phyloP scores from a whole-genome alignment of 257 asterid genomes.

The Solanum chiquidenum region DNA sequence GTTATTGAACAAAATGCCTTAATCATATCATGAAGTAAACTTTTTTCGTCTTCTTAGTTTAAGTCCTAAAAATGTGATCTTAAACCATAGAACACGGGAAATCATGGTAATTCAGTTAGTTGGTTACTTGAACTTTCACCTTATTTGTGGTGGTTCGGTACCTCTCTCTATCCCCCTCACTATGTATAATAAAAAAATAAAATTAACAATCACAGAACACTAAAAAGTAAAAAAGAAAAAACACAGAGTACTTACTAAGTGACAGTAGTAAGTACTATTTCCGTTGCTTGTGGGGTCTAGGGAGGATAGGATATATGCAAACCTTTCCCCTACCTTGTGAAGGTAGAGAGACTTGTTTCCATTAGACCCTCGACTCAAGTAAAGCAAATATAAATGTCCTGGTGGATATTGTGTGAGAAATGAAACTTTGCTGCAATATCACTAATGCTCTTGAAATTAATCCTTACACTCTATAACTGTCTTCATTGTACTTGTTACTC shows the following conservation, averaged over 20 bases:
- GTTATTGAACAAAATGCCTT: background rate
- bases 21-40: background rate
- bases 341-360: too few species aligned
- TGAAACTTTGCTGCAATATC: background rate
- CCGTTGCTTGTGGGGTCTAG: background rate
- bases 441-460: background rate
- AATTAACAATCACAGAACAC: background rate
- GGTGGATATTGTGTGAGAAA: background rate
- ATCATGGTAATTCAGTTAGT: background rate
- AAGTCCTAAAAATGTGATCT: background rate
- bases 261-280: background rate
- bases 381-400: background rate
- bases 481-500: constrained; percentile 5
- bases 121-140: background rate
- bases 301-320: background rate
- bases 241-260: background rate
- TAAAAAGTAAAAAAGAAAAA: background rate
- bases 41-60: background rate
- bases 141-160: background rate
- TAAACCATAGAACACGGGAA: background rate
- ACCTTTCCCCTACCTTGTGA: background rate
- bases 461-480: background rate
- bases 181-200: background rate
- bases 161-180: background rate
- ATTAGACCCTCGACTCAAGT: background rate